Evolutionary conservation across 164 flowering plant species (phyloP), one percentile per base, ranked within the genome.

Genomic region (Vitis rupestris): DNA sequence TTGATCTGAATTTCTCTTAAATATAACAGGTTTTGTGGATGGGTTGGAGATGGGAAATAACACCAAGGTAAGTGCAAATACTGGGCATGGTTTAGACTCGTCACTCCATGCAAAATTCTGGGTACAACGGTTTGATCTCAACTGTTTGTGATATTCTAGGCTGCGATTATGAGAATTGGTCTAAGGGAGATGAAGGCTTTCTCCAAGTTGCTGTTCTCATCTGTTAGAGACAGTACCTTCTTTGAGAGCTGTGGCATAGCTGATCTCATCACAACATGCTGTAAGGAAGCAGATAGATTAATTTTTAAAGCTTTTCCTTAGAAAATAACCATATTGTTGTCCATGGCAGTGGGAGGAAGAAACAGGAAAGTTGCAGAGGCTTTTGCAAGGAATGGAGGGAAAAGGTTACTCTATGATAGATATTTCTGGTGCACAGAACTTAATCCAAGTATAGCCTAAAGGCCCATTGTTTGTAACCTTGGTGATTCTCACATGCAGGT

Each of bases 241-340:
- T 90, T 95, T 68, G 99, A 95, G 80, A 95, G 99, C 84, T 93
- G 99, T 75, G 99, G 99, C 8, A 93, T 95, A 30, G 99, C 99
- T 61, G 99, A 95, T 79, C 88, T 95, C 49, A 95, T 95, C 68
- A 90, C 97, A 54, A 93, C 98, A 65, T 95, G 98, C 87, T 80
- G 98, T 93, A 86, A 79, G 93, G 65, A 81, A 73, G 50, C 65
- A 59, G 23, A 65, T 17, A 17, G 16, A 55, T 58, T 58, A 59
- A 15, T 29, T 49, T 4, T 47, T 1, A 13, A 37, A 37, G 7
- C 4, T 54, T 13, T 51, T 53, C 59, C 17, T 65, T n/a, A 48
- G 17, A 6, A 31, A 30, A 15, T 69, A 12, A 65, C 37, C n/a
- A 19, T 50, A 23, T 17, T 58, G 4, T 49, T 53, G 56, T 12